Evolutionary conservation across 495 filamentous ascomycete species (phyloP), one percentile per base, ranked within the genome.

Genomic region (Collariella sp.): DNA sequence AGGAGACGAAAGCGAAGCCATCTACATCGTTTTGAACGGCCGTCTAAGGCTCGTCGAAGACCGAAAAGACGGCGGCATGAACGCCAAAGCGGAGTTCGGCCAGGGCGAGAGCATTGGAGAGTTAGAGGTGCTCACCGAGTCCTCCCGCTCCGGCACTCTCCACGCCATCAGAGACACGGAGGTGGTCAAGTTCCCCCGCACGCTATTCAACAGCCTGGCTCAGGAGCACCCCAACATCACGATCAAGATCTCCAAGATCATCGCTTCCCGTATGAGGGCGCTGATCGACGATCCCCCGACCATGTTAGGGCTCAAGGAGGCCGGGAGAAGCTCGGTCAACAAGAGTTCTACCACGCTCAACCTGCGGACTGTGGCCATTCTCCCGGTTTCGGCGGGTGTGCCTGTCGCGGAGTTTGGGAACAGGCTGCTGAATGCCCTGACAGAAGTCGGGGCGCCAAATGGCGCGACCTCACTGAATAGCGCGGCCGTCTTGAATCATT

Each of bases 31-130:
- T 11, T 76, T 98, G 7, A 98, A 98, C 66, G 93, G 93, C 10
- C 83, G 93, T 10, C 69, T 98, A 22, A 75, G 93, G 34, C 79
- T 87, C 5, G 81, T 97, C 2, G 77, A 87, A 31, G 89, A 96
- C 62, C 77, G 81, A 5, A 73, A 84, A 26, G 83, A 87, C 47
- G 88, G 86, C 0, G 85, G 83, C n/a, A 86, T 95, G 75, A 86
- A 83, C 46, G 91, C 95, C 35, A 81, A 89, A 35, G 91, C 89
- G 11, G 93, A 98, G 66, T 96, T 87, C 63, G 93, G 94, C 6
- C 93, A 98, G 65, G 93, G 93, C 16, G 93, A 98, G 62, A 97
- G 94, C 69, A 89, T 98, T 36, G 93, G 93, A 11, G 93, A 98
- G 67, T 76, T 98, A 15, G 94, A 98, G 64, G 93, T 98, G 41